phyloP scores from a whole-genome alignment of 768 basidiomycete species.

The Arthromyces matolae region DNA sequence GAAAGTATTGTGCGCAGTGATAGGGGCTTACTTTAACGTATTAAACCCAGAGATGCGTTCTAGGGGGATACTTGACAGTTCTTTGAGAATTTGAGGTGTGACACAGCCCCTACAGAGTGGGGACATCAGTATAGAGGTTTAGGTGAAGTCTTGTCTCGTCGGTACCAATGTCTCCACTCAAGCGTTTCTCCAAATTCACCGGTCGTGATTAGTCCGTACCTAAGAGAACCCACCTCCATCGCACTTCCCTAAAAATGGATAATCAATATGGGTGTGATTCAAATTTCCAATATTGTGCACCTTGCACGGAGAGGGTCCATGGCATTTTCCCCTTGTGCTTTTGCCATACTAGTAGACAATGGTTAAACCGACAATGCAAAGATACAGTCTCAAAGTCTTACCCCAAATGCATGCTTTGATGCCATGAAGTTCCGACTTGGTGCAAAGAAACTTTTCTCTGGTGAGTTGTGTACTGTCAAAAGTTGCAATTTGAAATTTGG shows the following conservation, averaged over 20 bases:
- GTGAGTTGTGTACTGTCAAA: no score
- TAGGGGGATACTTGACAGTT: conserved; percentile 42
- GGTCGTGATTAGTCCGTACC: conserved; percentile 55
- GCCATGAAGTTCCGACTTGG: conserved; percentile 3
- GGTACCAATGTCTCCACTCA: conserved; percentile 76
- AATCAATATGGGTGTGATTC: not conserved
- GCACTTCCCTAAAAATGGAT: conserved; percentile 33
- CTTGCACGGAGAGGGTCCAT: conserved; percentile 58
- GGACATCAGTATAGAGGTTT: conserved; percentile 8
- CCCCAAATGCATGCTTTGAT: conserved; percentile 18
- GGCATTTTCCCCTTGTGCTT: conserved; percentile 65
- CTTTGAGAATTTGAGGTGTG: conserved; percentile 49
- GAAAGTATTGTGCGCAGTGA: not conserved
- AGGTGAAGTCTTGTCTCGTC: not conserved
- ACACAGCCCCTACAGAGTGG: conserved; percentile 67
- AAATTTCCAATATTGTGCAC: conserved; percentile 20
- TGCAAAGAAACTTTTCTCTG: not conserved
- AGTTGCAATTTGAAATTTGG: not conserved
- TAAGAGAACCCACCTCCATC: conserved; percentile 53
- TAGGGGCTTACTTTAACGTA: conserved; percentile 43
- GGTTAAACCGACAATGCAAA: not conserved
- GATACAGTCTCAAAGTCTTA: conserved; percentile 10
- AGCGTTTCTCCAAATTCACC: conserved; percentile 57
- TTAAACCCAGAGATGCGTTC: conserved; percentile 48
- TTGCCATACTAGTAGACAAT: conserved; percentile 59